These are phyloP conservation scores for Ambrosiella cleistominuta DNA, from an alignment of 2,329 filamentous ascomycete genomes.

Conservation along the genomic window DNA sequence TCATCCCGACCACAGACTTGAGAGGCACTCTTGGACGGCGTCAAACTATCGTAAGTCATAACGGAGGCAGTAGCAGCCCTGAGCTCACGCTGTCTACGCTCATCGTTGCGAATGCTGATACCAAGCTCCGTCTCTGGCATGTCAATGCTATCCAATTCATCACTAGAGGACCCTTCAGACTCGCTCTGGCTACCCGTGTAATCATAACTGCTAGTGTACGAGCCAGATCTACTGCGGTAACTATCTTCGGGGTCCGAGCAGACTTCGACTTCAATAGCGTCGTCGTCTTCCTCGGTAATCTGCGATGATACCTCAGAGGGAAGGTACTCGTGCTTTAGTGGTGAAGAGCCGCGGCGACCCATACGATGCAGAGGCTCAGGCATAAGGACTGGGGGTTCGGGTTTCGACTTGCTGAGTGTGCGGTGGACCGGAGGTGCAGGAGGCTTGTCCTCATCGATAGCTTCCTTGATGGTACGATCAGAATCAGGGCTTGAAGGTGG, in stretches of 20 bases:
- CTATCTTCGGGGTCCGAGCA: constrained; percentile 36
- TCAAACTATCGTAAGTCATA: constrained; percentile 42
- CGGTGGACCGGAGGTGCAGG: constrained; percentile 11
- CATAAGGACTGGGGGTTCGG: constrained; percentile 4
- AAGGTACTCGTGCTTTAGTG: constrained; percentile 90
- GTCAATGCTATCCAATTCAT: constrained; percentile 42
- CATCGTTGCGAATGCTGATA: constrained; percentile 34
- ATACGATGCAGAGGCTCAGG: constrained; percentile 20
- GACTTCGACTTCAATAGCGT: constrained; percentile 21
- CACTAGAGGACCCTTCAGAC: constrained; percentile 29
- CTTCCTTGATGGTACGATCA: constrained; percentile 3
- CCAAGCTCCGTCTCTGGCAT: constrained; percentile 41
- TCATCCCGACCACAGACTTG: constrained; percentile 36
- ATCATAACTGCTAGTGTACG: constrained; percentile 18
- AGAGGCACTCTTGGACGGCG: constrained; percentile 67
- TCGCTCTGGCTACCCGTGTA: background rate
- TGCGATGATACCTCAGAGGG: constrained; percentile 54
- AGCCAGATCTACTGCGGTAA: constrained; percentile 6
- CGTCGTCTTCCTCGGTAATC: constrained; percentile 32
- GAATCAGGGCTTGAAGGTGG: constrained; percentile 14
- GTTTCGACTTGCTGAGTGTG: constrained; percentile 9
- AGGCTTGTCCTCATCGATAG: constrained; percentile 5
- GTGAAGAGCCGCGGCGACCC: constrained; percentile 69
- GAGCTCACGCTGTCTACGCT: constrained; percentile 16
- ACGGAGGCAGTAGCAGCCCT: constrained; percentile 21